Percentiles rank a stretch among this genome's conserved stretches.
These are phyloP conservation scores for Aureobasidium sp. DNA, from an alignment of 2,329 filamentous ascomycete species.

Conservation along the genomic window DNA sequence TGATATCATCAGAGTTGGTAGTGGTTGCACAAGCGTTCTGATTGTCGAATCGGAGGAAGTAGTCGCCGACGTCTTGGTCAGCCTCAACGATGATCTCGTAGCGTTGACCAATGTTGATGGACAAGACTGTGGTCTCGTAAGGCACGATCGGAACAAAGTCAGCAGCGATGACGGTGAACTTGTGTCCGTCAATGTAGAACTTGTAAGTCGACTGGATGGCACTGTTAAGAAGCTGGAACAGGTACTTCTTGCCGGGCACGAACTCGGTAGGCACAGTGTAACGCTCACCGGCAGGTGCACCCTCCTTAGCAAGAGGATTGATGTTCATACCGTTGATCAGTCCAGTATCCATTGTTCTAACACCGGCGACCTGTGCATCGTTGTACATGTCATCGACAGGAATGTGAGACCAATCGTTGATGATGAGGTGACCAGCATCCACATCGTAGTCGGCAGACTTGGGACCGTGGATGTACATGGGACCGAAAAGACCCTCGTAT, in stretches of 20 bases:
- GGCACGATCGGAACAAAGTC: conserved; percentile 34
- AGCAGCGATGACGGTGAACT: conserved; percentile 32
- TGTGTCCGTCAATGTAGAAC: conserved; percentile 38
- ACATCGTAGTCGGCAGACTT: conserved; percentile 33
- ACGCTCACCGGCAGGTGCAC: conserved; percentile 23
- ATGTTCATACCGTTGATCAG: conserved; percentile 41
- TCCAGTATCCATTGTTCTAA: conserved; percentile 35
- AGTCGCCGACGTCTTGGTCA: conserved; percentile 24
- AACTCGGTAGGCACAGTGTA: conserved; percentile 24
- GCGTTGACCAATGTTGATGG: conserved; percentile 32
- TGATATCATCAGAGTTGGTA: conserved; percentile 27
- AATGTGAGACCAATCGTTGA: conserved; percentile 33
- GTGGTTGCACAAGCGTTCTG: conserved; percentile 34
- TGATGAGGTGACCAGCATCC: conserved; percentile 31
- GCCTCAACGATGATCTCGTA: conserved; percentile 28
- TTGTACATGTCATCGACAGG: conserved; percentile 33
- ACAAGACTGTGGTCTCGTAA: conserved; percentile 32
- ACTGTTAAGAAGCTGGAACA: conserved; percentile 28
- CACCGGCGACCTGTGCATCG: conserved; percentile 22
- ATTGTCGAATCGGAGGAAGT: conserved; percentile 32
- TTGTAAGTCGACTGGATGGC: conserved; percentile 37
- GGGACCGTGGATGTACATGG: conserved; percentile 37
- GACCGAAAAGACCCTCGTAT: conserved; percentile 36
- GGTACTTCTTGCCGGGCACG: conserved; percentile 24
- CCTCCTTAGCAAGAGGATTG: conserved; percentile 23